phyloP scores from a whole-genome alignment of 1,284 basidiomycete genomes.

The Dichomitus squalens region DNA sequence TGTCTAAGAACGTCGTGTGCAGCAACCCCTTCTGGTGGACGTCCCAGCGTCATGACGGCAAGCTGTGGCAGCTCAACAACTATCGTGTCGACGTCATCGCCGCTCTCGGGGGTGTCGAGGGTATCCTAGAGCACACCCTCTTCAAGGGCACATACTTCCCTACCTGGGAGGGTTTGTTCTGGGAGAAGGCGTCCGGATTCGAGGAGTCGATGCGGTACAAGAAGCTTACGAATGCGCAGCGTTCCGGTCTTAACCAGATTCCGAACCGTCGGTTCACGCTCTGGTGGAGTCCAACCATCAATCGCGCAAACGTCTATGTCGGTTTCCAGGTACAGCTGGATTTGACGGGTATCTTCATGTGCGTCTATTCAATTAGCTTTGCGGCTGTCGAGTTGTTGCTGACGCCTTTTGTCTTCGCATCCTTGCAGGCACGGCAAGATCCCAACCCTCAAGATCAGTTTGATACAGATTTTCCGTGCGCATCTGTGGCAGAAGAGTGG shows the following conservation, averaged over 20 bases:
- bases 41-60: conserved; percentile 96
- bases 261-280: conserved; percentile 99
- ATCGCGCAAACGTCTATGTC: conserved; percentile 98
- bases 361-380: conserved; percentile 24
- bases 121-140: conserved; percentile 94
- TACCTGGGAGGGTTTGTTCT: conserved; percentile 93
- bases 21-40: conserved; percentile 99
- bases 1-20: neutral
- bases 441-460: conserved; percentile 95
- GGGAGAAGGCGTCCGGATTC: conserved; percentile 95
- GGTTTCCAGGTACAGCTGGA: conserved; percentile 99
- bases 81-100: conserved; percentile 99
- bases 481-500: conserved; percentile 99
- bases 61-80: conserved; percentile 97
- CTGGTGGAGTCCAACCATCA: conserved; percentile 99
- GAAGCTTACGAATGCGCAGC: conserved; percentile 94
- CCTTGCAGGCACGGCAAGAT: conserved; percentile 91
- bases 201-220: conserved; percentile 98
- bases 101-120: conserved; percentile 97
- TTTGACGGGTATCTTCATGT: conserved; percentile 93
- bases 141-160: conserved; percentile 98
- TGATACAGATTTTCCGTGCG: conserved; percentile 99
- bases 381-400: conserved; percentile 11
- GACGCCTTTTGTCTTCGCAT: neutral
- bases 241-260: conserved; percentile 96